Evolutionary conservation across 2,329 filamentous ascomycete genomes (phyloP).

Genomic region (Rutstroemia sp.): DNA sequence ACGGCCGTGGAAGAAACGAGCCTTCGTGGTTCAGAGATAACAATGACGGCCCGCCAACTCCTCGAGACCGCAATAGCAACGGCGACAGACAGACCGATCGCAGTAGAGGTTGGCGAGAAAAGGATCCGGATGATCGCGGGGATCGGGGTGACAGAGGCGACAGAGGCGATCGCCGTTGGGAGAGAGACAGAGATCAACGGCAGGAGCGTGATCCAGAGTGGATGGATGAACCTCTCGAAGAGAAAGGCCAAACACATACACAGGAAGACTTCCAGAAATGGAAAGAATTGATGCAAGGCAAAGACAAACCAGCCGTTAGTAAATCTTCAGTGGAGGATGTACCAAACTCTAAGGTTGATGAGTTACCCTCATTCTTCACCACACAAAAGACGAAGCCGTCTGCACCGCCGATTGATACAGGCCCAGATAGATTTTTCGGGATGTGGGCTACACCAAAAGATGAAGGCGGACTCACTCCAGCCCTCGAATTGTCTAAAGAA

Average conservation of each 20-base stretch:
- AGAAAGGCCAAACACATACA: conserved; percentile 65
- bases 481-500: conserved; percentile 36
- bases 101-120: conserved; percentile 33
- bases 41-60: conserved; percentile 22
- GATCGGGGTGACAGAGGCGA: conserved; percentile 17
- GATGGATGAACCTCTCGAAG: conserved; percentile 69
- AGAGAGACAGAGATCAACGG: conserved; percentile 51
- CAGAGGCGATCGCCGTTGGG: conserved; percentile 22
- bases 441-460: conserved; percentile 42
- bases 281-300: conserved; percentile 69
- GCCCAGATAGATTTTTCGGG: conserved; percentile 72
- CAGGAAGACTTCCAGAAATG: conserved; percentile 91
- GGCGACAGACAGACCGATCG: conserved; percentile 28
- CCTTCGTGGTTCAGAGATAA: conserved; percentile 64
- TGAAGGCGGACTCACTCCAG: conserved; percentile 35
- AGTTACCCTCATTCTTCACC: conserved; percentile 30
- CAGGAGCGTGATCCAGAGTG: conserved; percentile 83
- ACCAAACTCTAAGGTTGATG: conserved; percentile 28
- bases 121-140: conserved; percentile 31
- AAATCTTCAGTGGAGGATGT: conserved; percentile 32
- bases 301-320: conserved; percentile 20
- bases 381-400: conserved; percentile 47
- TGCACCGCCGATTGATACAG: conserved; percentile 52
- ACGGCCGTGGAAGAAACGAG: conserved; percentile 58
- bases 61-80: conserved; percentile 28